Evolutionary conservation across 805 yeast species (phyloP).

Genomic region (Lachancea sp.): DNA sequence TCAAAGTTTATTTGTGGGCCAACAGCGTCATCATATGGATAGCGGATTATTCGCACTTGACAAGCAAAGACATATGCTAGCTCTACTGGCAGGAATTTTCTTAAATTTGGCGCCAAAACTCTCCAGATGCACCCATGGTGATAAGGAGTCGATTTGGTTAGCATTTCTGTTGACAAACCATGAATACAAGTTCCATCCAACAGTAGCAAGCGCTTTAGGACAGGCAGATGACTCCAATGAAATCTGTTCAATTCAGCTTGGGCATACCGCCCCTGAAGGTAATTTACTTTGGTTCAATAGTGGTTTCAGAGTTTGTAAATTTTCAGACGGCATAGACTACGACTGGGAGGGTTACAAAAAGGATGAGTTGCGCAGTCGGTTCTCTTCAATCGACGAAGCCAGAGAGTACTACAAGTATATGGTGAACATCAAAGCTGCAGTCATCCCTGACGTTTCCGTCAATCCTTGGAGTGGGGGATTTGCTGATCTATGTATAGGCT

Average conservation of each 20-base stretch:
- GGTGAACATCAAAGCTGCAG: conserved; percentile 11
- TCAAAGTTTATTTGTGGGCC: conserved; percentile 39
- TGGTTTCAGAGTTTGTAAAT: conserved; percentile 18
- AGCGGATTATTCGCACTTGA: conserved; percentile 41
- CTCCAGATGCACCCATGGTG: conserved; percentile 59
- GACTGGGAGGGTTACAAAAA: conserved; percentile 9
- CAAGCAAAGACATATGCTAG: conserved; percentile 41
- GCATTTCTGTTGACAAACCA: conserved; percentile 54
- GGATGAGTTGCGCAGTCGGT: conserved; percentile 6
- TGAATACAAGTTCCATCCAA: conserved; percentile 27
- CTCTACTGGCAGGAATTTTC: conserved; percentile 39
- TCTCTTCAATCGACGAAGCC: conserved; percentile 8
- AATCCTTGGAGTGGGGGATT: conserved; percentile 8
- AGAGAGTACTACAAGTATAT: conserved; percentile 11
- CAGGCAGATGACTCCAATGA: conserved; percentile 7
- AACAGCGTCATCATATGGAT: conserved; percentile 43
- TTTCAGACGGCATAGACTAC: conserved; percentile 10
- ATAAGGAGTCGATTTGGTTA: conserved; percentile 68
- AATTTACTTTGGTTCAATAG: conserved; percentile 19
- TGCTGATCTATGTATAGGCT: conserved; percentile 7
- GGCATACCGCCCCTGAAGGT: conserved; percentile 12
- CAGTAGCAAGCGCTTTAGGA: conserved; percentile 17
- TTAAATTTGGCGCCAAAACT: conserved; percentile 41
- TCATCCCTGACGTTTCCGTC: conserved; percentile 8
- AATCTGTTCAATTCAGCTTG: conserved; percentile 15